Percentiles rank a stretch among this genome's conserved stretches.
phyloP scores from a whole-genome alignment of 176 grass and related monocot species.

The Lolium multiflorum region DNA sequence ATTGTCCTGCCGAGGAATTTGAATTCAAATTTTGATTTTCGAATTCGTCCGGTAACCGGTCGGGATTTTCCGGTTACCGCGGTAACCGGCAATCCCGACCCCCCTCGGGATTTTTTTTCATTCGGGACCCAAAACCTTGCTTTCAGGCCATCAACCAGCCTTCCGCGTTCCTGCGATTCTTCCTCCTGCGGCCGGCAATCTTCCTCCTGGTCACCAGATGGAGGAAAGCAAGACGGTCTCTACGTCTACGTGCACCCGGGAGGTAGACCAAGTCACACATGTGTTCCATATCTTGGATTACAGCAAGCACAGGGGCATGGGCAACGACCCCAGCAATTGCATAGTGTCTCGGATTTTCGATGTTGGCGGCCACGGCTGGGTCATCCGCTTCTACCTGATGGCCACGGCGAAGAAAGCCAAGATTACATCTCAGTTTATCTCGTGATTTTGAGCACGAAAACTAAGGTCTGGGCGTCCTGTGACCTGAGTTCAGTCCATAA shows the following conservation, averaged over 20 bases:
- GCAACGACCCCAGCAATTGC: too few species aligned
- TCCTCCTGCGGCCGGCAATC: background rate
- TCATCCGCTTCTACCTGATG: background rate
- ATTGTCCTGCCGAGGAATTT: too few species aligned
- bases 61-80: too few species aligned
- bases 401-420: accelerated
- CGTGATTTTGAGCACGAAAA: background rate
- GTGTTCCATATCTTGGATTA: background rate
- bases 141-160: background rate
- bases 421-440: background rate
- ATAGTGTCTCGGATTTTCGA: background rate
- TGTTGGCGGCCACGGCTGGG: background rate
- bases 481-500: background rate
- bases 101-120: too few species aligned
- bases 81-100: too few species aligned
- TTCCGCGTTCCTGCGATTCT: background rate
- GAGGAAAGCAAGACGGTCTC: background rate
- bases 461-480: background rate
- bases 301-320: background rate
- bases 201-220: background rate
- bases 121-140: too few species aligned
- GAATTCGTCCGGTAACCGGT: too few species aligned
- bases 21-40: too few species aligned
- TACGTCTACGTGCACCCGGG: background rate
- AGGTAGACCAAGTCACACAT: background rate